These are phyloP conservation scores for Nigrospora osmanthi DNA, from an alignment of 2,329 filamentous ascomycete genomes.

Conservation along the genomic window DNA sequence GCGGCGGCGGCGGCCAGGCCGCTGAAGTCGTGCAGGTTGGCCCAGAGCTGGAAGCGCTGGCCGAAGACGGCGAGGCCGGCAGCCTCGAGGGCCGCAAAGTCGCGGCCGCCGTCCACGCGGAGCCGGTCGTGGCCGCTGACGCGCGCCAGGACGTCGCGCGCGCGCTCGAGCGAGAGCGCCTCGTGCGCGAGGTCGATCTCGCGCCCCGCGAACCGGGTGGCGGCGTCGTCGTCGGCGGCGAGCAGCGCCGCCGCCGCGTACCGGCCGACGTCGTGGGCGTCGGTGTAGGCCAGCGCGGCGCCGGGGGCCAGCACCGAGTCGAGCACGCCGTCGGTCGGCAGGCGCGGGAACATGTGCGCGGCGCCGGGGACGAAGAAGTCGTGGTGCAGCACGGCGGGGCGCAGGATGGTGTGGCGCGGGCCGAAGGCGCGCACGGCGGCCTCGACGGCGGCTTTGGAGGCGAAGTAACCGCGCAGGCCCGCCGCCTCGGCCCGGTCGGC, in stretches of 20 bases:
- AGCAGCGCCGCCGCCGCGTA: slow-evolving; percentile 24
- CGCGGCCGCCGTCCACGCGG: slow-evolving; percentile 9
- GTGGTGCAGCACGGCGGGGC: slow-evolving; percentile 18
- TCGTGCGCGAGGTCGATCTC: slow-evolving; percentile 23
- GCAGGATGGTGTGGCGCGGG: slow-evolving; percentile 23
- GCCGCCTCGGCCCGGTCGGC: slow-evolving; percentile 4
- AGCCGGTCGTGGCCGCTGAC: slow-evolving; percentile 19
- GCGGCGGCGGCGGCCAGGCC: slow-evolving; percentile 3
- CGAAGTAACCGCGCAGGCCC: slow-evolving; percentile 20
- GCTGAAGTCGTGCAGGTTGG: slow-evolving; percentile 16
- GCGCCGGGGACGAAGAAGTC: slow-evolving; percentile 17
- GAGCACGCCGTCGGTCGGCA: slow-evolving; percentile 18
- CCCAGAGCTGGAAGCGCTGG: slow-evolving; percentile 16
- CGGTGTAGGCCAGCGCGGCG: slow-evolving; percentile 17
- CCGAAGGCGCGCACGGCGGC: slow-evolving; percentile 20
- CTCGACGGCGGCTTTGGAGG: slow-evolving; percentile 29
- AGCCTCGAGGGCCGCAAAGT: slow-evolving; percentile 14
- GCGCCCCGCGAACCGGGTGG: slow-evolving; percentile 18
- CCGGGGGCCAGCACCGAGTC: slow-evolving; percentile 14
- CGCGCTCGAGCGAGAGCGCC: slow-evolving; percentile 18
- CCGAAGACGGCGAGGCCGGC: slow-evolving; percentile 7
- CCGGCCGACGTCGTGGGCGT: slow-evolving; percentile 20
- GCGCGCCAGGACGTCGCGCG: slow-evolving; percentile 15
- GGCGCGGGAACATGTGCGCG: slow-evolving; percentile 17
- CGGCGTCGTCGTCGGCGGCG: no score